Evolutionary conservation across 345 rosid genomes (phyloP).

Genomic region (Odontarrhena argentea): DNA sequence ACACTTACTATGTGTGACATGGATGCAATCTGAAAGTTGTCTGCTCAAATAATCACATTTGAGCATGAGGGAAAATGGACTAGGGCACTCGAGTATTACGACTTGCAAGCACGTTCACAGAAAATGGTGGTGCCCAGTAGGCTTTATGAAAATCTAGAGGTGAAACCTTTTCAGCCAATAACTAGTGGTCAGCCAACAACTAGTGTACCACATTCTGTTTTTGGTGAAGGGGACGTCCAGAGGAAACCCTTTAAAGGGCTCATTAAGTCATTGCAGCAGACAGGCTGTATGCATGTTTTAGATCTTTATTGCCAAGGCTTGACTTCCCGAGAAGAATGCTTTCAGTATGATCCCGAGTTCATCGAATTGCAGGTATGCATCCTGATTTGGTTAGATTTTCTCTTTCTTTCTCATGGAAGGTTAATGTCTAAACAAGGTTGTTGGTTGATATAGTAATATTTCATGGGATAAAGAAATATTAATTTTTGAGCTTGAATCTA

Average conservation of each 20-base stretch:
- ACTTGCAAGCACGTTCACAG: slow-evolving; percentile 79
- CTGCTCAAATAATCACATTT: slow-evolving; percentile 85
- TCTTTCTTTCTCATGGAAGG: slow-evolving; percentile 4
- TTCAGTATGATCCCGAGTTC: slow-evolving; percentile 77
- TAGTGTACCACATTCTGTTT: slow-evolving; percentile 42
- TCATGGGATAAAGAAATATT: slow-evolving; percentile 3
- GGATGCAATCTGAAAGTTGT: slow-evolving; percentile 53
- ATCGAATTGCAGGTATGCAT: slow-evolving; percentile 79
- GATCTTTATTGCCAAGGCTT: slow-evolving; percentile 88
- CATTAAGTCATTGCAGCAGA: slow-evolving; percentile 88
- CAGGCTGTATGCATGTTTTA: slow-evolving; percentile 85
- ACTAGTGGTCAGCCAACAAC: slow-evolving; percentile 28
- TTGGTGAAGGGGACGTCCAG: slow-evolving; percentile 50
- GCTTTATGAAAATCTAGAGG: slow-evolving; percentile 42
- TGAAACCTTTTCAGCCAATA: slow-evolving; percentile 41
- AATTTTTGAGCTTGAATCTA: too few species aligned
- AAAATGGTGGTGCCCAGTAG: slow-evolving; percentile 45
- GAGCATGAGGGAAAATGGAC: slow-evolving; percentile 98
- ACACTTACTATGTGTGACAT: slow-evolving; percentile 36
- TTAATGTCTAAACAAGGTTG: slow-evolving; percentile 13
- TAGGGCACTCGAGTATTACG: slow-evolving; percentile 93
- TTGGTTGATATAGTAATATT: slow-evolving; percentile 13
- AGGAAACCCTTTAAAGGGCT: slow-evolving; percentile 85
- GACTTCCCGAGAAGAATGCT: slow-evolving; percentile 65
- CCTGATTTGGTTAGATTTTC: slow-evolving; percentile 18